Percentiles rank a stretch among this genome's conserved stretches.
Conservation (phyloP, 495 filamentous ascomycete genomes). For the Penicillium psychrofluorescens region DNA sequence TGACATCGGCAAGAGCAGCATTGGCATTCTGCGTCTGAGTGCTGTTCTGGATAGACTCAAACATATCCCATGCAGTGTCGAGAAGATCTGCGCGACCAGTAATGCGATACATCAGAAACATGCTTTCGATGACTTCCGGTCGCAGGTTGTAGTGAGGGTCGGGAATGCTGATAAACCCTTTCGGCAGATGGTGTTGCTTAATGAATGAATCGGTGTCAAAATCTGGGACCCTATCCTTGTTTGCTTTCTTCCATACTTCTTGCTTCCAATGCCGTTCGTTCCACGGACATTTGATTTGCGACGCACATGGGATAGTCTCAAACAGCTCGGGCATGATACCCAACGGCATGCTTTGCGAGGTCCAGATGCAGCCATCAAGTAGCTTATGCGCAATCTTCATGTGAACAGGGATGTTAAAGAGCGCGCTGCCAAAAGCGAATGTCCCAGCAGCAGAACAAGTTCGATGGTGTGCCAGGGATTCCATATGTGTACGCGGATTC, state of each 20-base stretch:
- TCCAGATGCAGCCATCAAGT: constrained; percentile 79
- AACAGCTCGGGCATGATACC: constrained; percentile 42
- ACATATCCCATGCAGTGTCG: constrained; percentile 61
- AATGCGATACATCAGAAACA: constrained; percentile 58
- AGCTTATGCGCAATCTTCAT: constrained; percentile 64
- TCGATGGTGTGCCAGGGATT: constrained; percentile 47
- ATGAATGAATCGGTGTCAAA: constrained; percentile 14
- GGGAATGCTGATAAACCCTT: constrained; percentile 26
- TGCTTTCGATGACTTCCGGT: constrained; percentile 51
- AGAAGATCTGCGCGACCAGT: constrained; percentile 49
- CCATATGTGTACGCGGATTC: constrained; percentile 13
- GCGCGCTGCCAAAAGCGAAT: constrained; percentile 68
- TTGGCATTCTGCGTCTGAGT: constrained; percentile 44
- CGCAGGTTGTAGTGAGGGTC: constrained; percentile 34
- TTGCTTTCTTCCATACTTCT: constrained; percentile 15
- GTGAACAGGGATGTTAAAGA: constrained; percentile 60
- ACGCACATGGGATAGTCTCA: constrained; percentile 26
- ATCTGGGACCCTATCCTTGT: constrained; percentile 3
- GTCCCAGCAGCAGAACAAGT: constrained; percentile 85
- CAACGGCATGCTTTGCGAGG: constrained; percentile 42
- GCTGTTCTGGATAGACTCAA: constrained; percentile 40
- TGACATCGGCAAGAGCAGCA: constrained; percentile 42
- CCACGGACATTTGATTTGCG: constrained; percentile 28
- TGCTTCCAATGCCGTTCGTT: constrained; percentile 27
- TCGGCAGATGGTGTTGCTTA: constrained; percentile 20